Percentiles rank a stretch among this genome's conserved stretches.
phyloP scores from a whole-genome alignment of 2,329 filamentous ascomycete genomes.

The Fonsecaea monophora region DNA sequence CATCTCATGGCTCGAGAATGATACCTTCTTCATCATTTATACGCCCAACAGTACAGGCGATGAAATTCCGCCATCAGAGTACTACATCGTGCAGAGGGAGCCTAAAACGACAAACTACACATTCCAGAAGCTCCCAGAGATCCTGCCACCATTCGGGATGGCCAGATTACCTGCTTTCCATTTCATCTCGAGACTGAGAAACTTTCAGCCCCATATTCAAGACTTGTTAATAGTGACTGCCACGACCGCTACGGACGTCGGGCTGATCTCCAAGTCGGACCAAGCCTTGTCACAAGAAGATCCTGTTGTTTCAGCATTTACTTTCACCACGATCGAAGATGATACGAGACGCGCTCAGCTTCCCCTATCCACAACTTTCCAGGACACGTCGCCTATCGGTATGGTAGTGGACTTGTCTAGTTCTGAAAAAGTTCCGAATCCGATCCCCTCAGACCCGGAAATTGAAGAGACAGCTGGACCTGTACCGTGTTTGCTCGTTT shows the following conservation, averaged over 20 bases:
- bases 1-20: constrained; percentile 85
- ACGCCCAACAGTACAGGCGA: constrained; percentile 61
- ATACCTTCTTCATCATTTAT: constrained; percentile 82
- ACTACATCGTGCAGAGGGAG: constrained; percentile 77
- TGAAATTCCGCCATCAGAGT: constrained; percentile 68
- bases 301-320: constrained; percentile 72
- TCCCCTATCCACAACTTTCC: constrained; percentile 69
- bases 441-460: constrained; percentile 77
- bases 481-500: constrained; percentile 79
- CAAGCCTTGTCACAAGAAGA: constrained; percentile 68
- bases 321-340: constrained; percentile 72
- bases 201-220: constrained; percentile 79
- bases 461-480: constrained; percentile 80
- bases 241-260: constrained; percentile 79
- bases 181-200: constrained; percentile 75
- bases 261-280: constrained; percentile 76
- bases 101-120: constrained; percentile 65
- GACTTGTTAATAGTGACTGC: constrained; percentile 84
- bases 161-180: constrained; percentile 74
- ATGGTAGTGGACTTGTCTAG: constrained; percentile 82
- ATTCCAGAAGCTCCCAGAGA: constrained; percentile 76
- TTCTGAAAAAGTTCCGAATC: constrained; percentile 77
- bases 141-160: constrained; percentile 74
- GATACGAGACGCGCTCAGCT: constrained; percentile 78
- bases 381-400: constrained; percentile 80